Base-by-base conservation (phyloP, 768 basidiomycete species). In the Xerocomellus chrysenteron region DNA sequence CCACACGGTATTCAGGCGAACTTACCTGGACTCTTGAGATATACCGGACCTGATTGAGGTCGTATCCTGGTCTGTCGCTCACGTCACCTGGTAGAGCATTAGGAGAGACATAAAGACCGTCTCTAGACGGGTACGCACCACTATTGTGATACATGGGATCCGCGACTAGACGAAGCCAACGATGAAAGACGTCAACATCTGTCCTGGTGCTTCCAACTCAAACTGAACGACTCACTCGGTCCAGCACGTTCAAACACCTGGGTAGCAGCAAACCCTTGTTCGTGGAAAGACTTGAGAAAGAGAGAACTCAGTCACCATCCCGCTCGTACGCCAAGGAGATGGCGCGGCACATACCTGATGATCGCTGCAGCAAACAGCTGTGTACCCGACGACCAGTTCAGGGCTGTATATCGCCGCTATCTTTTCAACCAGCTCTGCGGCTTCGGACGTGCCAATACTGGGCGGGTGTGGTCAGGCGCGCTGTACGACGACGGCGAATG, bases 61-160 rank as follows among this genome's bases (percentile, higher is more conserved):
- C 92, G 68, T 88, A 97, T 16, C 90, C 88, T 30, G 80, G 79
- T 45, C 94, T 80, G 51, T 89, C 80, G 62, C 87, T 89, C 47
- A 95, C 52, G 68, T 97, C 94, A 40, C 88, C 90, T 80, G 67
- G 30, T 11, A 43, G 6, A 28, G 40, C 14, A 30, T 61, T 6
- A 55, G 28, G 7, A 32, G 7, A 43, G 5, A 12, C 7, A 35
- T n/a, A 41, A 21, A 39, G 17, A 26, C 32, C 12, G n/a, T 9
- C 19, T 19, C 1, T 53, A 50, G 52, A 48, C 45, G 19, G 30
- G 17, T 5, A 65, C 78, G 30, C 57, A 84, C 88, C 86, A 65
- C 86, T 87, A 68, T 90, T 92, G 70, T 93, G 90, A 67, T 93
- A 94, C 87, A 90, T 90, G 11, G 92, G 92, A 69, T 94, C 93